Base-by-base conservation (phyloP, 495 filamentous ascomycete genomes). In the Xylona heveae region DNA sequence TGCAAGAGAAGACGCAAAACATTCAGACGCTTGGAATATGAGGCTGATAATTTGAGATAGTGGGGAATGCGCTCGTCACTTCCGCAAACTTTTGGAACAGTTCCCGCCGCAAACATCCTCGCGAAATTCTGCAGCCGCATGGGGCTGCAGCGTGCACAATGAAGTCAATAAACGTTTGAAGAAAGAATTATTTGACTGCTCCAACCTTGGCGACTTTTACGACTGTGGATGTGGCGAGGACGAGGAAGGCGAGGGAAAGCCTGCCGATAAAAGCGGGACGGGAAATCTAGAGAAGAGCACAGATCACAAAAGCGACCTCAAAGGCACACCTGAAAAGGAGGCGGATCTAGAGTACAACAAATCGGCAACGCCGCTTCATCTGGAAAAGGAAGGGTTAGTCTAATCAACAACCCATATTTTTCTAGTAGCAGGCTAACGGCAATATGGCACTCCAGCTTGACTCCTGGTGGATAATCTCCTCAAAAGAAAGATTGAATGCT, bases 91-190 rank as follows among this genome's bases (percentile, higher is more conserved):
- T 37, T 53, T 97, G 6, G 57, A 57, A 21, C 70, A 79, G 36
- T 95, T 70, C 43, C 88, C 88, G n/a, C 88, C 88, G 3, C 88
- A 97, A 44, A 80, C 83, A 20, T 71, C 74, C 15, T 78, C 74
- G 5, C 69, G 88, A 34, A 78, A 74, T 39, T 66, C 71, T 0
- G 88, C 88, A 1, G 77, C 79, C 0, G 79, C 71, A 4, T 95
- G 88, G 88, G 85, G 74, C 1, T 97, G 88, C 46, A 78, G 78
- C 42, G 75, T 94, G 23, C 88, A 97, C 44, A 97, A 97, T 42
- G 66, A 81, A 44, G 84, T 97, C 35, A 97, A 97, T 52, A 67
- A 75, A 48, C 69, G 81, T 44, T 57, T 95, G 34, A 53, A 68
- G 35, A 97, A 97, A 52, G 58, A 63, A 0, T 40, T 69, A 31